These are phyloP conservation scores for Spathaspora sp. DNA, from an alignment of 1,139 yeast genomes.

Conservation along the genomic window DNA sequence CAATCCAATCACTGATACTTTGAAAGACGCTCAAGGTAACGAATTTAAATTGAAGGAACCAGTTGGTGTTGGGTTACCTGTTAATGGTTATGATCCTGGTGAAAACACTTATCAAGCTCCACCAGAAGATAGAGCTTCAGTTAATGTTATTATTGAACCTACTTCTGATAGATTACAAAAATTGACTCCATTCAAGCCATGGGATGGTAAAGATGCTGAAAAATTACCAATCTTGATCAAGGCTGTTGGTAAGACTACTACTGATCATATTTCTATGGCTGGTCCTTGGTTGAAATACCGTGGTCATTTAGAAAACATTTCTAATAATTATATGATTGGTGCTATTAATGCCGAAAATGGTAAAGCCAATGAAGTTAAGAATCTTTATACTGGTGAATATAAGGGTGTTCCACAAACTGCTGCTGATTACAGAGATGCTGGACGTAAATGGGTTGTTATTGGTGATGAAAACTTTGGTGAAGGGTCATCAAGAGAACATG, in stretches of 20 bases:
- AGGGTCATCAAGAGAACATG: slow-evolving; percentile 99
- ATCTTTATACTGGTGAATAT: slow-evolving; percentile 89
- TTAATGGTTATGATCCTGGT: slow-evolving; percentile 91
- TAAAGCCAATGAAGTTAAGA: slow-evolving; percentile 89
- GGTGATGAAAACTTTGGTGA: slow-evolving; percentile 99
- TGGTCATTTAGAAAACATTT: slow-evolving; percentile 98
- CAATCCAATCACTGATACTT: slow-evolving; percentile 95
- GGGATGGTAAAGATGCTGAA: slow-evolving; percentile 95
- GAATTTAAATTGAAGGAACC: slow-evolving; percentile 94
- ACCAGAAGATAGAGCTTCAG: slow-evolving; percentile 80
- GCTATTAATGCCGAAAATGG: slow-evolving; percentile 96
- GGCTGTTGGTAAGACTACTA: slow-evolving; percentile 97
- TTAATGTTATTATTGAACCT: slow-evolving; percentile 78
- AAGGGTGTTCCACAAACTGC: slow-evolving; percentile 97
- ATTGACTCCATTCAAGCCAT: slow-evolving; percentile 54
- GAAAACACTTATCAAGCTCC: slow-evolving; percentile 98
- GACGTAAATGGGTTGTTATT: slow-evolving; percentile 93
- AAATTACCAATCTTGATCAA: slow-evolving; percentile 93
- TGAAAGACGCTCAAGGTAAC: slow-evolving; percentile 91
- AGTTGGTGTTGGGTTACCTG: slow-evolving; percentile 89
- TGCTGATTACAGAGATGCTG: slow-evolving; percentile 89
- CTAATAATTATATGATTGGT: slow-evolving; percentile 99
- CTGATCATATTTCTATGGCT: slow-evolving; percentile 99
- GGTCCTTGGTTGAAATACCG: slow-evolving; percentile 99
- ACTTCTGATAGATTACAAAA: slow-evolving; percentile 62